Evolutionary conservation across 1,284 basidiomycete species (phyloP).

Genomic region (Ceratobasidium theobromae): DNA sequence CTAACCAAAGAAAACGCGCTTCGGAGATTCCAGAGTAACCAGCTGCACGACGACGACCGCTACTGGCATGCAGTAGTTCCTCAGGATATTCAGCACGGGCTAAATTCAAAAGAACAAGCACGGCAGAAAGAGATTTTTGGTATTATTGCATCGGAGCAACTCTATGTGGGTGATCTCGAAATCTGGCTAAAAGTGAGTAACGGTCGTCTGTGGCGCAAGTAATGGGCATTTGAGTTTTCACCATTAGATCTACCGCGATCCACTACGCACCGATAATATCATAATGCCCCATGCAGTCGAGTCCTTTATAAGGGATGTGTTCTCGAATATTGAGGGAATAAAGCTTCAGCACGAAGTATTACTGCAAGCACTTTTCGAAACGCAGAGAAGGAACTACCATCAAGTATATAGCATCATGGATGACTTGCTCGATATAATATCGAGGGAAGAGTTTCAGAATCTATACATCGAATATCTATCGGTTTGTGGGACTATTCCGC

Average conservation of each 20-base stretch:
- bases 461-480: slow-evolving; percentile 79
- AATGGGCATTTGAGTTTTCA: slow-evolving; percentile 6
- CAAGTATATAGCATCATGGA: slow-evolving; percentile 74
- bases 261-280: slow-evolving; percentile 61
- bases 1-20: slow-evolving; percentile 40
- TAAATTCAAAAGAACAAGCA: slow-evolving; percentile 71
- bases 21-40: slow-evolving; percentile 61
- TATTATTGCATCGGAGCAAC: slow-evolving; percentile 75
- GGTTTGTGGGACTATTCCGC: slow-evolving; percentile 28
- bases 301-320: slow-evolving; percentile 69
- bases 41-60: slow-evolving; percentile 61
- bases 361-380: slow-evolving; percentile 63
- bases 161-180: slow-evolving; percentile 74
- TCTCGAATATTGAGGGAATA: slow-evolving; percentile 69
- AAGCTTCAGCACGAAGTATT: slow-evolving; percentile 63
- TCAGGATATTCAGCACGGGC: slow-evolving; percentile 59
- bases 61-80: slow-evolving; percentile 80
- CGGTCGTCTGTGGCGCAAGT: too few species aligned
- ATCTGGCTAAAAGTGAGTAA: slow-evolving; percentile 61
- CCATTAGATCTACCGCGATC: slow-evolving; percentile 65
- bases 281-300: slow-evolving; percentile 50
- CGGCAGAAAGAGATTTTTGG: slow-evolving; percentile 82
- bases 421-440: slow-evolving; percentile 63
- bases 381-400: slow-evolving; percentile 79
- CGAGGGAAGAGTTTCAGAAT: slow-evolving; percentile 51